Evolutionary conservation across 2,329 filamentous ascomycete genomes (phyloP), one percentile per base, ranked within the genome.

Genomic region (Exophiala lecanii-corni): DNA sequence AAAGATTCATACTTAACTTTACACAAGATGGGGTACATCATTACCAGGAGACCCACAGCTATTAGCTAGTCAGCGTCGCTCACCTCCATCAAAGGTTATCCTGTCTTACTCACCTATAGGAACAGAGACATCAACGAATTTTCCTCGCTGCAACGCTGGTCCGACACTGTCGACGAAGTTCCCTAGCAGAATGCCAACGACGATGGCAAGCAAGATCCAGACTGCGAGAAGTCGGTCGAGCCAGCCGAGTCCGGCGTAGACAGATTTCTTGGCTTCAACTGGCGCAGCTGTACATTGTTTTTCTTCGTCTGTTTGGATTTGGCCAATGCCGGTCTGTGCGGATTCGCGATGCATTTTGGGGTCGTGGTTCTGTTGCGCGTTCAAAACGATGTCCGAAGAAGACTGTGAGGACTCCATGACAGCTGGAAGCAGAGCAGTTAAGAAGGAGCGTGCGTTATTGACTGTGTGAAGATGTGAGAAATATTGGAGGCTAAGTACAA

Each of bases 11-110:
- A 92, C 30, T 79, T 79, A 4, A 94, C 84, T 62, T 92, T 92
- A 73, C 86, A 94, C 0, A 94, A 70, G 47, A 94, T 94, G 0
- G 88, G 89, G 58, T 92, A 94, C 86, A 94, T 94, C 87, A 94
- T 94, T 31, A 94, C 81, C 1, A 94, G 72, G 1, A 94, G 67
- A 0, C 88, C 87, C 36, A 94, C 69, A 1, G 87, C 86, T 86
- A 35, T 4, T 30, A 31, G 16, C 16, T 55, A 52, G 40, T 61
- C 57, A 36, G 60, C 57, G 3, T 5, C n/a, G 17, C 13, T 6
- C 30, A 13, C 30, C 5, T 13, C 30, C n/a, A 13, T 12, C n/a
- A n/a, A 28, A 32, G n/a, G 30, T 32, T 32, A 16, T 32, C 13
- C 20, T 9, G 18, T 10, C 9, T 13, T 16, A 36, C n/a, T 28